Conservation (phyloP, 495 filamentous ascomycete species). For the Bathelium albidoporum region DNA sequence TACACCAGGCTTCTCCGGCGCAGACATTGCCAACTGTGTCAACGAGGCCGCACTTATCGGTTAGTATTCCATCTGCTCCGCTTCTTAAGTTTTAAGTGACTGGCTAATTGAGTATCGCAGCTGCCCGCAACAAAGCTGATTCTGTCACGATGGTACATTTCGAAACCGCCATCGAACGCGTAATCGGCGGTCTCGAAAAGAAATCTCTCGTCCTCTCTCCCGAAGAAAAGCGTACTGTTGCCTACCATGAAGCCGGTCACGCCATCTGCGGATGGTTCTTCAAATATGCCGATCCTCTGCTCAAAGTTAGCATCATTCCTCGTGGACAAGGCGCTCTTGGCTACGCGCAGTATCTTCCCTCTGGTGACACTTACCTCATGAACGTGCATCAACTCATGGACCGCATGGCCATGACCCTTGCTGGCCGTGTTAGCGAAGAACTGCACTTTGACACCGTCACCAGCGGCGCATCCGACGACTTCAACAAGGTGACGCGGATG, state of each 20-base stretch:
- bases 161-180: slow-evolving; percentile 93
- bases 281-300: slow-evolving; percentile 86
- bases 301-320: slow-evolving; percentile 97
- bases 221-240: slow-evolving; percentile 86
- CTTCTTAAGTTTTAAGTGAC: background rate
- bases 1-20: slow-evolving; percentile 92
- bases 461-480: slow-evolving; percentile 87
- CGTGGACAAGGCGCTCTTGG: slow-evolving; percentile 87
- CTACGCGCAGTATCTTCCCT: slow-evolving; percentile 93
- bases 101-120: slow-evolving; percentile 34
- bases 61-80: slow-evolving; percentile 41
- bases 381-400: slow-evolving; percentile 95
- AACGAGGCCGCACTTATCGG: slow-evolving; percentile 96
- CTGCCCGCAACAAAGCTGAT: slow-evolving; percentile 68
- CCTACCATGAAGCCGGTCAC: slow-evolving; percentile 97
- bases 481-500: slow-evolving; percentile 96
- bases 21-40: slow-evolving; percentile 95
- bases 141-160: slow-evolving; percentile 80
- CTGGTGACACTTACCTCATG: slow-evolving; percentile 86
- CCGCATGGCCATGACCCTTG: slow-evolving; percentile 98
- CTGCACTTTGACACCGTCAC: slow-evolving; percentile 94
- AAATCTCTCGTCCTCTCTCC: slow-evolving; percentile 88
- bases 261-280: slow-evolving; percentile 99
- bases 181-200: slow-evolving; percentile 91
- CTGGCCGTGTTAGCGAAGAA: slow-evolving; percentile 88